These are phyloP conservation scores for Amniculicola lignicola DNA, from an alignment of 495 filamentous ascomycete genomes.

Conservation along the genomic window DNA sequence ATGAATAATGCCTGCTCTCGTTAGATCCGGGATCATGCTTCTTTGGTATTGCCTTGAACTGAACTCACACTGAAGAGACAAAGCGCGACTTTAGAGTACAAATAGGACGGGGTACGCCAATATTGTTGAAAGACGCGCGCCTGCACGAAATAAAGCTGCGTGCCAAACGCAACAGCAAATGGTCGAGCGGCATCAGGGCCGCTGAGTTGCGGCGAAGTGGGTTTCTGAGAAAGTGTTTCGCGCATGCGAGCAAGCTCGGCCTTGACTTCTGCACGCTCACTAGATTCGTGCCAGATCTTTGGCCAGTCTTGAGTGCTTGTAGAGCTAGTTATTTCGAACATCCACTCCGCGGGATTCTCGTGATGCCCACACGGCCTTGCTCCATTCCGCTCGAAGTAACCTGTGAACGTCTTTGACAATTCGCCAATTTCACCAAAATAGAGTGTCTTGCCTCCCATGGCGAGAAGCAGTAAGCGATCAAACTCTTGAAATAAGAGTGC, in stretches of 20 bases:
- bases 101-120: conserved; percentile 81
- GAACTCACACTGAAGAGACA: conserved; percentile 51
- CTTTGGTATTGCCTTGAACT: no score
- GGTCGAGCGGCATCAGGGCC: no score
- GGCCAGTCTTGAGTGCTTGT: conserved; percentile 12
- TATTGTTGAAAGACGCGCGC: conserved; percentile 78
- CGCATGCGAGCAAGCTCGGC: conserved; percentile 56
- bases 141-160: conserved; percentile 53
- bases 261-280: conserved; percentile 37
- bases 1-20: conserved; percentile 60
- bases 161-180: conserved; percentile 38
- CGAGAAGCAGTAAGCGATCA: conserved; percentile 76
- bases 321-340: conserved; percentile 60
- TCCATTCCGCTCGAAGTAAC: conserved; percentile 78
- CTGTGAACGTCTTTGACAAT: conserved; percentile 64
- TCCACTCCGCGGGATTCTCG: conserved; percentile 89
- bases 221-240: no score
- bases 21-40: no score
- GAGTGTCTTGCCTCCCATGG: conserved; percentile 74
- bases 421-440: conserved; percentile 89
- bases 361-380: conserved; percentile 65
- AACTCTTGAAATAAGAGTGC: conserved; percentile 87
- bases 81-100: conserved; percentile 64
- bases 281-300: conserved; percentile 46
- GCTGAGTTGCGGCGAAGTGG: no score